A percentile compares a stretch with the other conserved stretches of the same genome.
Evolutionary conservation across 257 asterid species (phyloP).

Genomic region (Nicotiana undulata): DNA sequence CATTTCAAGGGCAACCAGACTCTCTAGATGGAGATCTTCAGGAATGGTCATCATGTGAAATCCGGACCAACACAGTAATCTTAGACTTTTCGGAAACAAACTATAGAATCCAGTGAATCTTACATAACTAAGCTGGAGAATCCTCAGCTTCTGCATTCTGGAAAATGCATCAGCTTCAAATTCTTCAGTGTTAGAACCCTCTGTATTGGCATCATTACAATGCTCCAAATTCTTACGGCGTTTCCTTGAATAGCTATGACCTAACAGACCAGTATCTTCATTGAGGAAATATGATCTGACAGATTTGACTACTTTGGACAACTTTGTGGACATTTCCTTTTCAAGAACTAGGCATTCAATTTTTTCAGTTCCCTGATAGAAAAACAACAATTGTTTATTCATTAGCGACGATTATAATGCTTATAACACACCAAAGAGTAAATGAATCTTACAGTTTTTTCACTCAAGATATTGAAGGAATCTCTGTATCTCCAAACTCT

Average conservation of each 20-base stretch:
- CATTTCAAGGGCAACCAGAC: conserved; percentile 13
- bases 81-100: neutral
- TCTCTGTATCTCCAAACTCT: conserved; percentile 10
- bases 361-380: conserved; percentile 13
- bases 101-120: neutral
- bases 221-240: neutral
- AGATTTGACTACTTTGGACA: neutral
- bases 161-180: conserved; percentile 10
- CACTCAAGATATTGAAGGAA: neutral
- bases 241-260: neutral
- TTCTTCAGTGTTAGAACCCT: neutral
- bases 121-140: conserved; percentile 9
- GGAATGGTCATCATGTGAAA: conserved; percentile 4
- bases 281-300: neutral
- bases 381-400: neutral
- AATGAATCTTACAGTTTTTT: conserved; percentile 7
- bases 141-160: conserved; percentile 8
- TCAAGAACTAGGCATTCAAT: conserved; percentile 9
- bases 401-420: neutral
- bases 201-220: neutral
- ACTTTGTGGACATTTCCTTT: neutral
- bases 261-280: neutral
- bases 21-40: conserved; percentile 1
- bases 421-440: neutral
- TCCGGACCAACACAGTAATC: conserved; percentile 5